These are phyloP conservation scores for Cnidoscolus chayamansa DNA, from an alignment of 441 rosid species.

Conservation along the genomic window DNA sequence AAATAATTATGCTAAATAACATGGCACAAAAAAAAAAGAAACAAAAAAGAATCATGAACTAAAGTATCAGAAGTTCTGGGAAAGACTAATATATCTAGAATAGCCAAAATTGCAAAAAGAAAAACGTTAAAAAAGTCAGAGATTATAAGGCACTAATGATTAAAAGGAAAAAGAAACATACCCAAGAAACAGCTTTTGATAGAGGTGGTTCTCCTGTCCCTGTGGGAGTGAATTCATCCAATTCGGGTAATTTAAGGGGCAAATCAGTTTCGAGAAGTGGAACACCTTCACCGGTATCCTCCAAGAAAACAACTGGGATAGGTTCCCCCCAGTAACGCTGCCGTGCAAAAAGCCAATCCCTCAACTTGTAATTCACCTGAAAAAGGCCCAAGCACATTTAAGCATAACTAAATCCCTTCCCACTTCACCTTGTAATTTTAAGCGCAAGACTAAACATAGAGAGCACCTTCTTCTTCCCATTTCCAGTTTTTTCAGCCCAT, in stretches of 20 bases:
- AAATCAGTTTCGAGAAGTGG: conserved; percentile 73
- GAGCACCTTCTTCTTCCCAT: conserved; percentile 84
- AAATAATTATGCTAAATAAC: background rate
- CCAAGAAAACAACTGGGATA: conserved; percentile 75
- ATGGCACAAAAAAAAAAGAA: background rate
- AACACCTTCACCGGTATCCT: conserved; percentile 60
- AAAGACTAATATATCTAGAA: background rate
- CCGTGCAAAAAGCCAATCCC: conserved; percentile 99
- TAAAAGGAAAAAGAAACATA: conserved; percentile 23
- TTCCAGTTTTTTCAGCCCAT: conserved; percentile 80
- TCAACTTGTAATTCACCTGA: conserved; percentile 87
- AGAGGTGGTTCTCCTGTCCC: conserved; percentile 97
- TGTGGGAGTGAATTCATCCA: conserved; percentile 91
- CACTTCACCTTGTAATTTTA: background rate
- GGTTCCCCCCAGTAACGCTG: conserved; percentile 99
- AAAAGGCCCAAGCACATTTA: conserved; percentile 19
- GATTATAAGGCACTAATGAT: background rate
- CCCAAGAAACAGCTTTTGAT: conserved; percentile 83
- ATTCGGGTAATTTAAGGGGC: conserved; percentile 83
- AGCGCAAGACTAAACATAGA: background rate
- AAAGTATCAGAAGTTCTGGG: background rate
- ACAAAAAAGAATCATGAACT: background rate
- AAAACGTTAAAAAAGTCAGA: background rate
- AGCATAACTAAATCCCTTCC: conserved; percentile 18
- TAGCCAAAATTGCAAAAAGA: background rate